Conservation (phyloP, 2,329 filamentous ascomycete species). For the Colletotrichum gigasporum region DNA sequence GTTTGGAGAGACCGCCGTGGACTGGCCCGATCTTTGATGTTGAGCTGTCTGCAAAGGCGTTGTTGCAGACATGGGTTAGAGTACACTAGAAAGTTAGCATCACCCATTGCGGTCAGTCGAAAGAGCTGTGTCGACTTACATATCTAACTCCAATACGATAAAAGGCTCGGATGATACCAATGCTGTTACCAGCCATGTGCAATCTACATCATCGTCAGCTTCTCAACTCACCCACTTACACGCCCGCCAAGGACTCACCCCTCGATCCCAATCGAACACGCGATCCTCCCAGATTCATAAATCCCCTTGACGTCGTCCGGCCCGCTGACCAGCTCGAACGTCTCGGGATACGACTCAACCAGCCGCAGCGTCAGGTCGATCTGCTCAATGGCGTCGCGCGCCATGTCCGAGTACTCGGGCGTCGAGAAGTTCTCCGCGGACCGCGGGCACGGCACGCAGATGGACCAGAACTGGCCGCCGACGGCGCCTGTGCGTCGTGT, state of each 20-base stretch:
- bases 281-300: constrained; percentile 42
- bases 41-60: constrained; percentile 38
- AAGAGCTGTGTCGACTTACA: constrained; percentile 28
- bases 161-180: constrained; percentile 43
- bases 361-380: constrained; percentile 38
- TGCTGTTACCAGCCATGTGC: constrained; percentile 45
- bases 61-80: constrained; percentile 41
- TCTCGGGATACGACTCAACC: constrained; percentile 36
- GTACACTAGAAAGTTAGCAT: constrained; percentile 30
- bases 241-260: constrained; percentile 18
- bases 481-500: constrained; percentile 27
- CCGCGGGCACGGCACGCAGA: constrained; percentile 37
- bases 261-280: constrained; percentile 47
- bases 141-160: constrained; percentile 46
- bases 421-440: constrained; percentile 39
- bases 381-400: constrained; percentile 33
- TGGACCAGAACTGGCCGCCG: constrained; percentile 42
- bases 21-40: constrained; percentile 36
- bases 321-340: constrained; percentile 36
- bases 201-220: not conserved
- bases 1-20: constrained; percentile 37
- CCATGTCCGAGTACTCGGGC: constrained; percentile 34
- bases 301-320: constrained; percentile 39
- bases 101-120: rapidly evolving
- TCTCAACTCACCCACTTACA: not conserved